Base-by-base conservation (phyloP, 2,329 filamentous ascomycete species). In the Rhexocercosporidium sp. region DNA sequence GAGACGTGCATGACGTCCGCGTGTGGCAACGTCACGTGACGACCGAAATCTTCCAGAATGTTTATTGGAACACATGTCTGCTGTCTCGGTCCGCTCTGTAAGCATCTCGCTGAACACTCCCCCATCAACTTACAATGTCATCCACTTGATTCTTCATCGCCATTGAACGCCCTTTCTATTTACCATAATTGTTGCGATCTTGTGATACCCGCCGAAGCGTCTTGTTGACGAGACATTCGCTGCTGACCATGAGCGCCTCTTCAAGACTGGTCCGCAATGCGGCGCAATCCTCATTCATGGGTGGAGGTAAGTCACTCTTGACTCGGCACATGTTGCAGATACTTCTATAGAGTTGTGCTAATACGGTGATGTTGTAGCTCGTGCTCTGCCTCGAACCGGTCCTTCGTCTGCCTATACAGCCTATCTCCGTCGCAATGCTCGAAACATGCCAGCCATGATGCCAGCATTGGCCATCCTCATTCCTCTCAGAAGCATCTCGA, bases 391-490 rank as follows among this genome's bases (percentile, higher is more conserved):
- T 62, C 66, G 75, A 68, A 69, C 74, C 41, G 71, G 73, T 67
- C 71, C 75, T 3, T 74, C 76, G 11, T 73, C 75, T 44, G 74
- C 73, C 54, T 76, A 76, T 61, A 73, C 75, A 46, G 70, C 75
- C 66, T 76, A 70, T 66, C 75, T 77, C 31, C 74, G 74, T 61
- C 75, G 75, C 70, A 77, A 76, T 76, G 72, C 69, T 63, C 74
- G 75, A 71, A 69, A 68, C 59, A 65, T 77, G 39, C 74, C 75
- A 67, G 69, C 74, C 20, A 73, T 74, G 49, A 75, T 76, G 69
- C 80, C 85, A 29, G 85, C 85, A 18, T 79, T 88, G 72, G 86
- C 86, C 54, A 80, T 90, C 41, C 78, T 89, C 66, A 82, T 89
- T 63, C 86, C 87, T 20, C 76, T 82, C 66, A 85, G 88, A 75